These are phyloP conservation scores for Mycotypha africana DNA, from an alignment of 371 early-diverging fungal species.

Conservation along the genomic window DNA sequence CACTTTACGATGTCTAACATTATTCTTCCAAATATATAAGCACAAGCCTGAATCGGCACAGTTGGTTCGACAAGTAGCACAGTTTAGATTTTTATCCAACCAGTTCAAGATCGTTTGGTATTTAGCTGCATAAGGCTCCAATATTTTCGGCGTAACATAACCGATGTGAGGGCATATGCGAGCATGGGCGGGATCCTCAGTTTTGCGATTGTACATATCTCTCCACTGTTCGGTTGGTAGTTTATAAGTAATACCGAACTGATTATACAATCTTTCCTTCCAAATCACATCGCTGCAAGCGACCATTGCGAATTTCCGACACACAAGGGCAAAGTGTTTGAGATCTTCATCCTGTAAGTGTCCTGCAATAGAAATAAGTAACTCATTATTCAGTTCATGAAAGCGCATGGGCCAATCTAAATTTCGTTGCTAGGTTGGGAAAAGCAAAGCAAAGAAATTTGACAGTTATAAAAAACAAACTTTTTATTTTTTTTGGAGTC, in stretches of 20 bases:
- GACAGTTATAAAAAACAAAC: too few relatives aligned
- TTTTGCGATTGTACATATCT: constrained; percentile 29
- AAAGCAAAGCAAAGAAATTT: too few relatives aligned
- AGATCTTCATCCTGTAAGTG: constrained; percentile 26
- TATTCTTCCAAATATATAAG: constrained; percentile 34
- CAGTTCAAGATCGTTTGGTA: constrained; percentile 37
- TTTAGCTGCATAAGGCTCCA: constrained; percentile 29
- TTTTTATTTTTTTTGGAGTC: too few relatives aligned
- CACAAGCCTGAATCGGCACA: constrained; percentile 23
- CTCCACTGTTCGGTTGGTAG: constrained; percentile 33
- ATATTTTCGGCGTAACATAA: constrained; percentile 11
- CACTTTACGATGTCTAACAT: constrained; percentile 35
- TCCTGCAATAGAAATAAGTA: constrained; percentile 33
- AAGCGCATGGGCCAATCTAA: too few relatives aligned
- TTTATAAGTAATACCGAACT: constrained; percentile 39
- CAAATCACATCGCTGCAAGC: constrained; percentile 34
- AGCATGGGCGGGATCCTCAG: constrained; percentile 29
- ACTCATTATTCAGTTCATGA: constrained; percentile 26
- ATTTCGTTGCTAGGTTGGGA: too few relatives aligned
- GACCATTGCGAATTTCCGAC: constrained; percentile 24
- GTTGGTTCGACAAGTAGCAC: constrained; percentile 27
- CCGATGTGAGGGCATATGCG: constrained; percentile 43
- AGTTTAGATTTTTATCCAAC: constrained; percentile 31
- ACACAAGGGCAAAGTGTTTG: constrained; percentile 18
- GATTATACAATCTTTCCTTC: constrained; percentile 33